These are phyloP conservation scores for Melampsora larici-populina DNA, from an alignment of 1,284 basidiomycete genomes.

Conservation along the genomic window DNA sequence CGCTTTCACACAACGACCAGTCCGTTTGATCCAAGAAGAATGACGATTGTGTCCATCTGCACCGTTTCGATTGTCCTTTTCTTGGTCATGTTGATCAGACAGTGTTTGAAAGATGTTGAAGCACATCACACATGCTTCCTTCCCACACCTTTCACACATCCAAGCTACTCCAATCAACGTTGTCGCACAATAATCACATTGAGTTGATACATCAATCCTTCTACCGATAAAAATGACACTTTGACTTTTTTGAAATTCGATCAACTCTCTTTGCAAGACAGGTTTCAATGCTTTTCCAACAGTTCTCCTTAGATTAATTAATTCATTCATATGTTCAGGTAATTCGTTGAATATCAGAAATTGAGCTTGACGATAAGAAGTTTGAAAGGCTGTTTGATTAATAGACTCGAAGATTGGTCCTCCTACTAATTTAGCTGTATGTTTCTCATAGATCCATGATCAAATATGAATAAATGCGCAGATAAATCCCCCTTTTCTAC, in stretches of 20 bases:
- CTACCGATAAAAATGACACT: slow-evolving; percentile 27
- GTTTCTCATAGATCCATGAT: slow-evolving; percentile 9
- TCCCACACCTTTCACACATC: slow-evolving; percentile 31
- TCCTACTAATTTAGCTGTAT: neutral
- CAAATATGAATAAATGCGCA: slow-evolving; percentile 30
- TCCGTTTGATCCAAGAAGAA: neutral
- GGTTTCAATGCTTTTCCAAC: slow-evolving; percentile 10
- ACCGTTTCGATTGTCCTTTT: too few relatives aligned
- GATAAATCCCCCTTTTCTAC: neutral
- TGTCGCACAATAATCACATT: slow-evolving; percentile 38
- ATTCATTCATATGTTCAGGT: neutral
- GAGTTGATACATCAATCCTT: too few relatives aligned
- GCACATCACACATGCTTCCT: slow-evolving; percentile 32
- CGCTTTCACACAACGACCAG: slow-evolving; percentile 17
- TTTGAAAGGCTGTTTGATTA: slow-evolving; percentile 4
- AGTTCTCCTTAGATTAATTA: neutral
- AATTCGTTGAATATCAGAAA: slow-evolving; percentile 19
- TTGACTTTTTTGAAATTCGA: neutral
- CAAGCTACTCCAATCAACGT: slow-evolving; percentile 30
- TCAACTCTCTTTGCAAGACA: slow-evolving; percentile 10
- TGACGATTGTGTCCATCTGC: neutral
- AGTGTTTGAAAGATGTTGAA: slow-evolving; percentile 22
- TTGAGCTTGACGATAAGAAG: neutral
- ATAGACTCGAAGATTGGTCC: slow-evolving; percentile 10
- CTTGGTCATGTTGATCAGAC: too few relatives aligned